These are phyloP conservation scores for Ustilago loliicola DNA, from an alignment of 1,284 basidiomycete genomes.

Conservation along the genomic window DNA sequence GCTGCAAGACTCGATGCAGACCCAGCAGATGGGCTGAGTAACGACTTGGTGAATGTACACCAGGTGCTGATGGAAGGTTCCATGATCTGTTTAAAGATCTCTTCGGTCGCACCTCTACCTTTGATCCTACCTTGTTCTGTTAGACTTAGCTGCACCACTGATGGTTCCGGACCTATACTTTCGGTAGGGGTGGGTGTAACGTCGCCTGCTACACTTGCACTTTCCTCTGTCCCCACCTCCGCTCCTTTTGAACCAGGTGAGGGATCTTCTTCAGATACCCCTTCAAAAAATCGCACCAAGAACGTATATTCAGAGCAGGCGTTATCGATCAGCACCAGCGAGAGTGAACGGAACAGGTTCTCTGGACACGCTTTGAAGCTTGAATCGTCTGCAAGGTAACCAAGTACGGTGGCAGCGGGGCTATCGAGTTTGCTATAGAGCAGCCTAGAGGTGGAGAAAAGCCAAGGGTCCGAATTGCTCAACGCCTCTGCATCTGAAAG, in stretches of 20 bases:
- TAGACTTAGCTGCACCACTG: constrained; percentile 48
- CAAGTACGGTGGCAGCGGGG: constrained; percentile 54
- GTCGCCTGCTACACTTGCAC: constrained; percentile 7
- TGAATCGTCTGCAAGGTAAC: constrained; percentile 65
- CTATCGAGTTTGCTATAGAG: constrained; percentile 49
- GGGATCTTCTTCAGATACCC: constrained; percentile 8
- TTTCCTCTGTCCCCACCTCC: neutral
- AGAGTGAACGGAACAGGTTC: constrained; percentile 63
- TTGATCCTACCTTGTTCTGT: constrained; percentile 39
- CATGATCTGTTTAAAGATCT: constrained; percentile 67
- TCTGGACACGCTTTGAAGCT: constrained; percentile 56
- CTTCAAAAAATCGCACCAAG: constrained; percentile 66
- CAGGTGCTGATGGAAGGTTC: constrained; percentile 60
- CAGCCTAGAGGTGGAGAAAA: constrained; percentile 41
- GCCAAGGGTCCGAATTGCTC: constrained; percentile 42
- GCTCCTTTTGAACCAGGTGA: neutral
- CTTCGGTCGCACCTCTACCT: constrained; percentile 49
- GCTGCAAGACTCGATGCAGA: constrained; percentile 14
- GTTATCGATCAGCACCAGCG: constrained; percentile 66
- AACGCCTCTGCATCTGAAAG: constrained; percentile 15
- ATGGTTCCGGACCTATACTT: constrained; percentile 33
- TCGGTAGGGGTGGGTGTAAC: constrained; percentile 8
- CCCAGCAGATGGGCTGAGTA: constrained; percentile 29
- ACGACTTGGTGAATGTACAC: constrained; percentile 39
- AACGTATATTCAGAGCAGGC: constrained; percentile 68